Base-by-base conservation (phyloP, 176 grass and related monocot genomes). In the Ampelocalamus luodianensis region DNA sequence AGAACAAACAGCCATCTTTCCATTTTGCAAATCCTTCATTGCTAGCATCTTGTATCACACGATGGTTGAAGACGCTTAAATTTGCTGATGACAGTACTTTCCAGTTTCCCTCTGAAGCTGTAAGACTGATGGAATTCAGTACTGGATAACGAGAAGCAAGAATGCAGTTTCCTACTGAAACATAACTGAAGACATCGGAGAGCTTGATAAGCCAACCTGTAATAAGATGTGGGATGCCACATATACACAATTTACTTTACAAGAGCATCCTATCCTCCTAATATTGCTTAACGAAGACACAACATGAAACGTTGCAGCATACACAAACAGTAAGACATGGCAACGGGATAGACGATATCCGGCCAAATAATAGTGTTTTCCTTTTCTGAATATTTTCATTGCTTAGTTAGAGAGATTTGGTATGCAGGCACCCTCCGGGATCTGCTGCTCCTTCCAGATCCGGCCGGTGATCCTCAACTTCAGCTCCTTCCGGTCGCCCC, bases 391-490 rank as follows among this genome's bases (percentile, higher is more conserved):
- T 18, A 56, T 72, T 65, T 23, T 8, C 24, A 63, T 22, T 74
- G 61, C 68, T 93, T 79, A 91, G 73, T 86, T 94, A 85, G 79
- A 88, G 44, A 89, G 74, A 81, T 91, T 89, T 64, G 92, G 92
- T 71, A 94, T 83, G 24, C 86, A 94, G 66, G 90, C 78, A 2
- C 90, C 90, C 11, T 94, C 92, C 0, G 87, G 77, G 26, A 59
- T 92, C 78, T 88, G 87, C 72, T 88, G 85, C 67, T 94, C 93
- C 64, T 92, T 94, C 93, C 90, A 92, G 67, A 94, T 92, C 51
- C 90, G 81, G 10, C 93, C 93, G 0, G 93, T 94, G 63, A 94
- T 91, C 90, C 93, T 89, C 43, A 94, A 76, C 81, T 94, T 94
- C 34, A 94, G 82, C 72, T 92, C 90, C 85, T 92, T 94, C 46